Percentiles rank a stretch among this genome's conserved stretches.
These are phyloP conservation scores for Fusarium vanettenii DNA, from an alignment of 2,329 filamentous ascomycete genomes.

Conservation along the genomic window DNA sequence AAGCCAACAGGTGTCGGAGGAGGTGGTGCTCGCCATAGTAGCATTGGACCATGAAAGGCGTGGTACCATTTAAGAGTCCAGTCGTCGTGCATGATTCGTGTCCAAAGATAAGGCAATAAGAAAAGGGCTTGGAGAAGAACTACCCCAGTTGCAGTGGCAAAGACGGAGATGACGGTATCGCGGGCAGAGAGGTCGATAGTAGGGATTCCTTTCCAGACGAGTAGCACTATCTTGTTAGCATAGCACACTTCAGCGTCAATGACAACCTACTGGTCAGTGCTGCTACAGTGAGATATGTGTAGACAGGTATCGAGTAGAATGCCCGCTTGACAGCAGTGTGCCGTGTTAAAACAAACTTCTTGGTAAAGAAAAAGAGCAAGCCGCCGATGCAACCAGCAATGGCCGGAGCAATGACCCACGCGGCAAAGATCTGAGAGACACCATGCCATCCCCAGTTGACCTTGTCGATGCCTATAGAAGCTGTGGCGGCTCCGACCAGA, in stretches of 20 bases:
- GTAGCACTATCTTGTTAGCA: constrained; percentile 55
- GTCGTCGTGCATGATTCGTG: constrained; percentile 62
- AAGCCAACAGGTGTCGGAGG: constrained; percentile 52
- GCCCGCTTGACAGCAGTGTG: constrained; percentile 48
- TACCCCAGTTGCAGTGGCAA: constrained; percentile 57
- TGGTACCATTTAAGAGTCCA: constrained; percentile 63
- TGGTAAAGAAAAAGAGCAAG: constrained; percentile 50
- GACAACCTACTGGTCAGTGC: constrained; percentile 48
- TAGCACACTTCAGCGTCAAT: fast-evolving
- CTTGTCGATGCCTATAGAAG: constrained; percentile 49
- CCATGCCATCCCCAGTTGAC: constrained; percentile 53
- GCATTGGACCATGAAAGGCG: constrained; percentile 58
- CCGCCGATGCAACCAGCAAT: constrained; percentile 49
- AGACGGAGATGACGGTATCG: constrained; percentile 50
- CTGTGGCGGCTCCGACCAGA: constrained; percentile 51
- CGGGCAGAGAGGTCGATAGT: constrained; percentile 33
- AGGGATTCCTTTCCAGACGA: constrained; percentile 58
- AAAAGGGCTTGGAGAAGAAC: constrained; percentile 58
- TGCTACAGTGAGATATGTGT: constrained; percentile 52
- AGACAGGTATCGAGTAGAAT: constrained; percentile 51
- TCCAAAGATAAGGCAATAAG: constrained; percentile 64
- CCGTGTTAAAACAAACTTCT: constrained; percentile 45
- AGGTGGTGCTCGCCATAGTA: constrained; percentile 53
- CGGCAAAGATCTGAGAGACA: constrained; percentile 53
- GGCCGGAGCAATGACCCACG: constrained; percentile 52